Base-by-base conservation (phyloP, 1,284 basidiomycete species). In the Pholiota adiposa region DNA sequence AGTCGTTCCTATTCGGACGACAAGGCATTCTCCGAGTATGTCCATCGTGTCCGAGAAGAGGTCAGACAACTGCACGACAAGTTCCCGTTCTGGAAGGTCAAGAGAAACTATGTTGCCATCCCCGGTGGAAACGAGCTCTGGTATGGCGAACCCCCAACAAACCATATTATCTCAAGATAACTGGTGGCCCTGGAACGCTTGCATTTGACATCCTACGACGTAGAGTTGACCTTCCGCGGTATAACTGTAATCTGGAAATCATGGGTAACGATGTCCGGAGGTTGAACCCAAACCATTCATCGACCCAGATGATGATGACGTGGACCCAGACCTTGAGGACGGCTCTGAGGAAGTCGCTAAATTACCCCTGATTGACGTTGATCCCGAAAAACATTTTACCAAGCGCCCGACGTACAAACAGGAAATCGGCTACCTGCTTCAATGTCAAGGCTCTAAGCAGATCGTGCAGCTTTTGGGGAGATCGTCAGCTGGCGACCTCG, bases 91-190 rank as follows among this genome's bases (percentile, higher is more conserved):
- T 23, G 2, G n/a, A 43, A n/a, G 23, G 11, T 36, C 25, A 19
- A 51, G 9, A 14, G 31, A 33, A 14, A 21, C 38, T 51, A 4
- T 4, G 50, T 11, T 9, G 14, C 18, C 4, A 1, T 51, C 2
- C 21, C 16, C 8, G 21, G 5, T 12, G n/a, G 27, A 14, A 2
- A 36, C 38, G 56, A 58, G 21, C 16, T 58, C 29, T 58, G 56
- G 56, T 58, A 58, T 23, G 56, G 56, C 14, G 56, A 58, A 2
- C 12, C 49, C 9, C 27, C 50, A n/a, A n/a, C n/a, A n/a, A n/a
- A 18, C n/a, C 0, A 7, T 60, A 60, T 54, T 60, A 60, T 31
- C 25, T 60, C n/a, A 60, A 60, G 44, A 49, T 60, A 25, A 55
- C 40, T 11, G 58, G 58, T 19, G 33, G 12, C 6, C 53, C 53